Evolutionary conservation across 495 filamentous ascomycete genomes (phyloP).

Genomic region (Mycothermus thermophilus): DNA sequence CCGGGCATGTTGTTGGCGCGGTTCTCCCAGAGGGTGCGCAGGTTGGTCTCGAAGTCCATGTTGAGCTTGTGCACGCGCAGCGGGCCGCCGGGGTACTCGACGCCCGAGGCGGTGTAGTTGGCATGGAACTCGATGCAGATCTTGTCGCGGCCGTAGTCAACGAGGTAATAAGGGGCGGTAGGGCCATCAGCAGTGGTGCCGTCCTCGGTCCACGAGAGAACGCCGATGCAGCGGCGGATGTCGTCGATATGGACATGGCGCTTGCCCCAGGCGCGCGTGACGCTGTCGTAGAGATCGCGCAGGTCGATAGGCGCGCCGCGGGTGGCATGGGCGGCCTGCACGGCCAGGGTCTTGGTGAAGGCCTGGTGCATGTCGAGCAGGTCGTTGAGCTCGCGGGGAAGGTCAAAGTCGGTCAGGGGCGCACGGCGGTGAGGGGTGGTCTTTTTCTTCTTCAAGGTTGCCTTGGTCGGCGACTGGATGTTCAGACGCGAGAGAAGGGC

Average conservation of each 20-base stretch:
- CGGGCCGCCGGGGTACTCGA: conserved; percentile 22
- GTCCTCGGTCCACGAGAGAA: conserved; percentile 25
- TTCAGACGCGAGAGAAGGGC: conserved; percentile 27
- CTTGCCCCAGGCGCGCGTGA: conserved; percentile 48
- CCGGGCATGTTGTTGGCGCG: conserved; percentile 10
- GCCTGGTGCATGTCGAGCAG: conserved; percentile 42
- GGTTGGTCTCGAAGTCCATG: conserved; percentile 34
- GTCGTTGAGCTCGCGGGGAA: conserved; percentile 41
- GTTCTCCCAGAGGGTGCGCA: conserved; percentile 34
- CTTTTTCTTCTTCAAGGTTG: conserved; percentile 21
- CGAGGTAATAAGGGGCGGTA: conserved; percentile 31
- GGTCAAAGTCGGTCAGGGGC: conserved; percentile 18
- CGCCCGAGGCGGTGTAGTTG: too few species aligned
- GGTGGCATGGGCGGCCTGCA: conserved; percentile 54
- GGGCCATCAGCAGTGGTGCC: background rate
- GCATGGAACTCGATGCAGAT: conserved; percentile 28
- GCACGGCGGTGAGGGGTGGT: conserved; percentile 17
- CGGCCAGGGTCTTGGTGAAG: conserved; percentile 43
- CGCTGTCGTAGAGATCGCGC: conserved; percentile 36
- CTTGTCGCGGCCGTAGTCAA: conserved; percentile 45
- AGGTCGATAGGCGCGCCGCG: conserved; percentile 44
- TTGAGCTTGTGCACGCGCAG: conserved; percentile 45
- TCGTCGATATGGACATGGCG: conserved; percentile 44
- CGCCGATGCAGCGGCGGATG: conserved; percentile 40
- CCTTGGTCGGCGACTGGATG: conserved; percentile 21